These are phyloP conservation scores for Pseudoneurospora amorphoporcata DNA, from an alignment of 495 filamentous ascomycete species.

Conservation along the genomic window DNA sequence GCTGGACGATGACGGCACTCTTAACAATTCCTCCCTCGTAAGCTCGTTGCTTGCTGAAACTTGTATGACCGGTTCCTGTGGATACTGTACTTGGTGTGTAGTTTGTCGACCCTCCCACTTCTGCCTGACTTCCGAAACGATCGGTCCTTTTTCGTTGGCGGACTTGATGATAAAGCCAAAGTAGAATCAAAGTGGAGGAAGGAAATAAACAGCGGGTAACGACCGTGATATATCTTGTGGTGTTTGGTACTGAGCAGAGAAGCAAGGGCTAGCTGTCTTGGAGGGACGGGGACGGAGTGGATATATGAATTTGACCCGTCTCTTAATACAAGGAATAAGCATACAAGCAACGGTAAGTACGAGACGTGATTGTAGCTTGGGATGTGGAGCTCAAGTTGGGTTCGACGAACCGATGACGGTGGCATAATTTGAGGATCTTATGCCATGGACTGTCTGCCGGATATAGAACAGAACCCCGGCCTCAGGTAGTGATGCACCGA, in stretches of 20 bases:
- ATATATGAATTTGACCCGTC: conserved; percentile 26
- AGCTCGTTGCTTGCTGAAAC: conserved; percentile 26
- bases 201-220: conserved; percentile 21
- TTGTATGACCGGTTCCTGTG: conserved; percentile 5
- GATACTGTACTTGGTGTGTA: background rate
- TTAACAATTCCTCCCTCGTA: conserved; percentile 19
- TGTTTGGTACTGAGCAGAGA: conserved; percentile 31
- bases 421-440: conserved; percentile 50
- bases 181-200: background rate
- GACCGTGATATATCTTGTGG: conserved; percentile 42
- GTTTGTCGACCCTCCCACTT: background rate
- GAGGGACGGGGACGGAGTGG: conserved; percentile 23
- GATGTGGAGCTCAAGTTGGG: conserved; percentile 32
- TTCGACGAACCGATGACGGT: conserved; percentile 38
- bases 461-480: conserved; percentile 40
- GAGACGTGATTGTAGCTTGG: conserved; percentile 41
- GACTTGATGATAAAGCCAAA: background rate
- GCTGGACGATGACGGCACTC: conserved; percentile 17
- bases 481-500: conserved; percentile 39
- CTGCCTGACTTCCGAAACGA: background rate
- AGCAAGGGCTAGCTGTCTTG: conserved; percentile 8
- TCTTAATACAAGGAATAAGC: conserved; percentile 34
- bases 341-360: conserved; percentile 37
- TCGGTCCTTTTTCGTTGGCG: background rate
- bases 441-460: conserved; percentile 42